phyloP scores from a whole-genome alignment of 2,329 filamentous ascomycete species.

The Alternaria gansuensis region DNA sequence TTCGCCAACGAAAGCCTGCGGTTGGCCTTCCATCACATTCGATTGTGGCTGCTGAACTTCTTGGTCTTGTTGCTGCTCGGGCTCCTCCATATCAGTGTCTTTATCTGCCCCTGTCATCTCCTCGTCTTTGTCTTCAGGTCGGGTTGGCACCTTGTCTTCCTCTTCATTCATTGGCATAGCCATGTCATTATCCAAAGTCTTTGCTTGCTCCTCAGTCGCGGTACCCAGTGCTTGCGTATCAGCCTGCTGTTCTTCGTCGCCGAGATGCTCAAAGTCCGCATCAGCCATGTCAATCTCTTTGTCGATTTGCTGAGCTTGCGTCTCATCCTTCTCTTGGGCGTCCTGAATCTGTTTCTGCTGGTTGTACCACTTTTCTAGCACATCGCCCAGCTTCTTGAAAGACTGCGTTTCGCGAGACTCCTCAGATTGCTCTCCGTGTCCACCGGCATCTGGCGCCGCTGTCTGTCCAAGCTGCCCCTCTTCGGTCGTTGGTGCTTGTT shows the following conservation, averaged over 20 bases:
- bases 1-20: slow-evolving; percentile 58
- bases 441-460: slow-evolving; percentile 48
- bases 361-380: slow-evolving; percentile 90
- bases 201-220: slow-evolving; percentile 85
- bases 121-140: slow-evolving; percentile 48
- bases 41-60: slow-evolving; percentile 40
- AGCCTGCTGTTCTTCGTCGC: slow-evolving; percentile 80
- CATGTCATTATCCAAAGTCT: slow-evolving; percentile 86
- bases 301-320: slow-evolving; percentile 59
- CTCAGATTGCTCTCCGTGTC: slow-evolving; percentile 52
- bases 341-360: slow-evolving; percentile 80
- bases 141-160: slow-evolving; percentile 45
- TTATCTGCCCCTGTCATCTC: slow-evolving; percentile 36
- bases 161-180: slow-evolving; percentile 75
- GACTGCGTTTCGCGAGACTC: slow-evolving; percentile 67
- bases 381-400: slow-evolving; percentile 94
- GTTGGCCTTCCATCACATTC: slow-evolving; percentile 44
- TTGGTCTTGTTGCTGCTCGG: slow-evolving; percentile 40
- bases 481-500: slow-evolving; percentile 70
- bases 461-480: slow-evolving; percentile 62
- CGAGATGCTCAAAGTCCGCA: slow-evolving; percentile 92
- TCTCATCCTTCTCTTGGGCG: slow-evolving; percentile 58
- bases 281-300: slow-evolving; percentile 75
- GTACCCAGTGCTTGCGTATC: slow-evolving; percentile 92
- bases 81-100: slow-evolving; percentile 57